A percentile compares a stretch with the other conserved stretches of the same genome.
These are phyloP conservation scores for Tetracladium marchalianum DNA, from an alignment of 495 filamentous ascomycete species.

Conservation along the genomic window DNA sequence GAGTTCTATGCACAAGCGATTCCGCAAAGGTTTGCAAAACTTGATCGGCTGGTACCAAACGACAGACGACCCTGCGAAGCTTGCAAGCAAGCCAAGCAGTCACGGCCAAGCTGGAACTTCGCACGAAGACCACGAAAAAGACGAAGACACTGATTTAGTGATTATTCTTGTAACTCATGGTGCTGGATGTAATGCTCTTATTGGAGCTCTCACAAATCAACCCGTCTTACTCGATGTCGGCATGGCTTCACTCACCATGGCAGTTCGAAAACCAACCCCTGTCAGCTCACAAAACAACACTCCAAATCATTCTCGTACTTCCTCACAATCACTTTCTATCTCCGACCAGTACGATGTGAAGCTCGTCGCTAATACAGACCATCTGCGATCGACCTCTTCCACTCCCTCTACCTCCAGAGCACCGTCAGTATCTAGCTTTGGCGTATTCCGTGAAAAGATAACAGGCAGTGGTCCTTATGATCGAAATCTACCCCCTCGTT, in stretches of 20 bases:
- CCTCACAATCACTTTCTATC: conserved; percentile 27
- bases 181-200: conserved; percentile 94
- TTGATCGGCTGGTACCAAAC: conserved; percentile 73
- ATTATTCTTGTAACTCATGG: conserved; percentile 93
- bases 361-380: conserved; percentile 69
- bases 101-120: conserved; percentile 8
- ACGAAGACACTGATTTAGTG: conserved; percentile 55
- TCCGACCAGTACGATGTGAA: conserved; percentile 66
- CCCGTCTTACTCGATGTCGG: conserved; percentile 82
- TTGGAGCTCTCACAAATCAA: conserved; percentile 80
- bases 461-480: conserved; percentile 18
- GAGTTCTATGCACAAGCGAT: conserved; percentile 85
- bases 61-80: conserved; percentile 16
- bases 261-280: conserved; percentile 49
- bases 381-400: conserved; percentile 48
- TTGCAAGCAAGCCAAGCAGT: conserved; percentile 13
- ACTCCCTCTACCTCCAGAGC: conserved; percentile 18
- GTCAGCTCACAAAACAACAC: conserved; percentile 20
- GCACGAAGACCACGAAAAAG: conserved; percentile 18
- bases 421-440: conserved; percentile 16
- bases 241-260: conserved; percentile 86
- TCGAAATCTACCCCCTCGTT: conserved; percentile 15
- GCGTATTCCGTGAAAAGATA: conserved; percentile 11
- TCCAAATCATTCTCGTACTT: conserved; percentile 22
- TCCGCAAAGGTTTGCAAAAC: conserved; percentile 62